Percentiles rank a stretch among this genome's conserved stretches.
Evolutionary conservation across 148 eudicot genomes (phyloP).

Genomic region (Salicornia ramosissima): DNA sequence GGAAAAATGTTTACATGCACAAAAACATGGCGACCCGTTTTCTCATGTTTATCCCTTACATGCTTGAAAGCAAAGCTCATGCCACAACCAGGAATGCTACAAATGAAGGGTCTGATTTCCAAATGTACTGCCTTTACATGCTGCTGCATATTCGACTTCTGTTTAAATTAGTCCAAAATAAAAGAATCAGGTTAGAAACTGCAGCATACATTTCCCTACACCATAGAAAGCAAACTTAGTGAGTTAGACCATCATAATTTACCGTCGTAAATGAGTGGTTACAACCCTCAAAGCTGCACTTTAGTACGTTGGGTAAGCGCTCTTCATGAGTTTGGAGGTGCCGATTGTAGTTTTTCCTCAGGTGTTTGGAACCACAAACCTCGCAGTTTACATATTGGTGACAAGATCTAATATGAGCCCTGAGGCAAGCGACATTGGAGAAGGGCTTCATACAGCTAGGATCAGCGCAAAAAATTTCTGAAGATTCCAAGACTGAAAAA

Average conservation of each 20-base stretch:
- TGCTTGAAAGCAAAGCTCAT: conserved; percentile 85
- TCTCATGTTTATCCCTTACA: conserved; percentile 87
- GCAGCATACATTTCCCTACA: neutral
- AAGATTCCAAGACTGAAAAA: conserved; percentile 57
- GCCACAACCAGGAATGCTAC: conserved; percentile 69
- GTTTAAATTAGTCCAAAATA: conserved; percentile 13
- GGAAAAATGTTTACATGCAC: conserved; percentile 35
- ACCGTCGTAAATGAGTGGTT: conserved; percentile 63
- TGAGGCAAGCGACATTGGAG: conserved; percentile 56
- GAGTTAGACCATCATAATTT: conserved; percentile 8
- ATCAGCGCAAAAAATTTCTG: conserved; percentile 71
- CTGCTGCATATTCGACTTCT: conserved; percentile 81
- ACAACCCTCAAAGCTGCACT: conserved; percentile 67
- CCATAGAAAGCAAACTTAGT: neutral
- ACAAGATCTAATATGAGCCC: conserved; percentile 60
- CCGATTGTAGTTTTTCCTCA: conserved; percentile 80
- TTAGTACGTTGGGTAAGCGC: conserved; percentile 35
- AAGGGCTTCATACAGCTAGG: conserved; percentile 80
- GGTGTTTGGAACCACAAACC: conserved; percentile 74
- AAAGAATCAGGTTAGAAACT: too few species aligned
- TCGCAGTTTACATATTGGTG: conserved; percentile 67
- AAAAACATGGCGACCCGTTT: conserved; percentile 57
- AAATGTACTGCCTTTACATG: conserved; percentile 80
- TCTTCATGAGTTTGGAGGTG: conserved; percentile 66
- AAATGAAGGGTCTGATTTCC: conserved; percentile 47